phyloP scores from a whole-genome alignment of 805 yeast species.

The Clavispora asparagi region DNA sequence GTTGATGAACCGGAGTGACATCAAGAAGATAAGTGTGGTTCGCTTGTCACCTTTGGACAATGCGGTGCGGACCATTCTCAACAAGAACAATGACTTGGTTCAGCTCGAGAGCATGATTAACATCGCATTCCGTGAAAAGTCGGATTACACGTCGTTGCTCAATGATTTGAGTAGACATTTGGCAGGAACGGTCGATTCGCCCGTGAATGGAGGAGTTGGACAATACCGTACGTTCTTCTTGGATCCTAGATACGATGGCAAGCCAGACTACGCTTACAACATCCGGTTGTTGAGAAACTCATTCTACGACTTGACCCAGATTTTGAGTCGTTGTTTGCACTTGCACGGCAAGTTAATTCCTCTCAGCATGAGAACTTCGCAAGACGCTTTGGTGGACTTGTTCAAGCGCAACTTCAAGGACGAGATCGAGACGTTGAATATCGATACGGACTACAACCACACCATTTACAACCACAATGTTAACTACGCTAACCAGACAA shows the following conservation, averaged over 20 bases:
- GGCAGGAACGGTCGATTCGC: conserved; percentile 86
- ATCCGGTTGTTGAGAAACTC: conserved; percentile 41
- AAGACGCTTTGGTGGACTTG: conserved; percentile 58
- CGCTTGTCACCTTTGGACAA: conserved; percentile 80
- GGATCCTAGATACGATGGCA: conserved; percentile 30
- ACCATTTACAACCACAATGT: conserved; percentile 20
- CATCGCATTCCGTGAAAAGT: conserved; percentile 47
- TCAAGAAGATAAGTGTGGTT: conserved; percentile 42
- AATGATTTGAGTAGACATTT: conserved; percentile 64
- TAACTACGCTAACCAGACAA: conserved; percentile 10
- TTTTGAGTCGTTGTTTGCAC: conserved; percentile 59
- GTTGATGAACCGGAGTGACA: conserved; percentile 77
- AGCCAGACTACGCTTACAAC: conserved; percentile 25
- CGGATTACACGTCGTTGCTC: conserved; percentile 44
- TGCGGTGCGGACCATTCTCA: conserved; percentile 62
- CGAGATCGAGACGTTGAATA: conserved; percentile 49
- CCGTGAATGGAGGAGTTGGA: conserved; percentile 89
- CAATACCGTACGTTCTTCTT: conserved; percentile 69
- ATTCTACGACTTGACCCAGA: conserved; percentile 63
- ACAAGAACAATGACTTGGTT: conserved; percentile 67
- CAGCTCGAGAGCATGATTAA: conserved; percentile 59
- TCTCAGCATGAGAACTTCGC: conserved; percentile 52
- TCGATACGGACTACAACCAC: conserved; percentile 29
- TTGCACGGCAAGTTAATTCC: conserved; percentile 67
- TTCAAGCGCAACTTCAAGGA: conserved; percentile 61